Evolutionary conservation across 495 filamentous ascomycete genomes (phyloP), one percentile per base, ranked within the genome.

Genomic region (Daldinia bambusicola): DNA sequence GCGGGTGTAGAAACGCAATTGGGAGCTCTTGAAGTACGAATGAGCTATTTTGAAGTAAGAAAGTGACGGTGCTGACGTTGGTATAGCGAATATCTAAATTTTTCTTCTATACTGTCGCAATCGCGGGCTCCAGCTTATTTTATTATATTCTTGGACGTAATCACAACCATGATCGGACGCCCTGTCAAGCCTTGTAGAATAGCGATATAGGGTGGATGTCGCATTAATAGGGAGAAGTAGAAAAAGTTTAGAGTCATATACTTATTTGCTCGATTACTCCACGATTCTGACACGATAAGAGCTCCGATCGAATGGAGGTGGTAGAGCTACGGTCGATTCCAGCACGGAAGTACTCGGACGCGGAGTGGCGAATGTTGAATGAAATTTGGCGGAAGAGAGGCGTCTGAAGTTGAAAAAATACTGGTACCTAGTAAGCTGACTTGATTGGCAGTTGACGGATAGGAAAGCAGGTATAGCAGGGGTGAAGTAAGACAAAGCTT

Each of bases 171-270:
- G 63, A 71, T 71, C 51, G 58, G 66, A 60, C 43, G 43, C 43
- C 43, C 16, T 18, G 43, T 22, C 20, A 22, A 48, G 43, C 3
- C 22, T 10, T 3, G 43, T 16, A 13, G 18, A 22, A 48, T 48
- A 45, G 43, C 43, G 7, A 59, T 2, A 40, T 37, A 65, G 22
- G 60, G 38, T 53, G 60, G 43, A 63, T 52, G 66, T 48, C 65
- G 69, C 66, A 66, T 73, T 40, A 58, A 65, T 22, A 48, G 10
- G 40, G 36, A 22, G 36, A 73, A 73, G 66, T 73, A 69, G 70
- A 73, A 69, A 73, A 73, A 73, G 65, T 30, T 40, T 18, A 64
- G 55, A 48, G 65, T 69, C 61, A 66, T 50, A 66, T 40, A 41
- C 45, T 58, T 37, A 52, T 66, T 45, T 48, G 20, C 43, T 26